Percentiles rank a stretch among this genome's conserved stretches.
These are phyloP conservation scores for Mucor velutinosus DNA, from an alignment of 371 early-diverging fungal genomes.

Conservation along the genomic window DNA sequence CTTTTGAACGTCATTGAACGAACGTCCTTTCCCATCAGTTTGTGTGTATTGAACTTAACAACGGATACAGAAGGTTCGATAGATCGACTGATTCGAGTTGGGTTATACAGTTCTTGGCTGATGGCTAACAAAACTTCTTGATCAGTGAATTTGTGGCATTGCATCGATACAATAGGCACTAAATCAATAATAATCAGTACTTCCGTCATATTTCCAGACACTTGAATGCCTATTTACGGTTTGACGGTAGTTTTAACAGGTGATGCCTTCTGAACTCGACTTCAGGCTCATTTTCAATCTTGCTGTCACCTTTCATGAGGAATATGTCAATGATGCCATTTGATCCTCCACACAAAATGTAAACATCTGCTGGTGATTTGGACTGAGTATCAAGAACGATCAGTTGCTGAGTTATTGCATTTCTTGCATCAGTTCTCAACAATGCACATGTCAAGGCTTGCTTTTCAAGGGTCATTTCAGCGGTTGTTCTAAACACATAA, in stretches of 20 bases:
- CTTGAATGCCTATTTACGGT: slow-evolving; percentile 1
- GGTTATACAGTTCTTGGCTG: slow-evolving; percentile 4
- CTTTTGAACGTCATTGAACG: not conserved
- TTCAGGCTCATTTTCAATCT: slow-evolving; percentile 3
- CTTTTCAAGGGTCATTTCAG: not conserved
- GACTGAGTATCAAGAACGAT: not conserved
- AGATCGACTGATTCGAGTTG: not conserved
- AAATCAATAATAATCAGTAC: not conserved
- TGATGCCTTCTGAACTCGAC: slow-evolving; percentile 1
- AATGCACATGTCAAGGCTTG: slow-evolving; percentile 6
- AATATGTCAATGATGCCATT: slow-evolving; percentile 26
- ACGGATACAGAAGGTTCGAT: slow-evolving; percentile 9
- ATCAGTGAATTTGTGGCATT: not conserved
- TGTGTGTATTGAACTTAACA: slow-evolving; percentile 6
- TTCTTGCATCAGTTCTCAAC: slow-evolving; percentile 16
- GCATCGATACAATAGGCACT: slow-evolving; percentile 18
- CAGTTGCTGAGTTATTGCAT: slow-evolving; percentile 4
- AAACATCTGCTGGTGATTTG: not conserved
- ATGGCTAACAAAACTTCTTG: slow-evolving; percentile 4
- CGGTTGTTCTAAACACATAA: slow-evolving; percentile 9
- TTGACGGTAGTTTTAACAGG: slow-evolving; percentile 18
- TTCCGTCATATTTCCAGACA: not conserved
- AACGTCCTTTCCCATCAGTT: not conserved
- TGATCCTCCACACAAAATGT: slow-evolving; percentile 18
- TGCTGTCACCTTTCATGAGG: not conserved